phyloP scores from a whole-genome alignment of 2,329 filamentous ascomycete species.

The Pseudocercospora vitis region DNA sequence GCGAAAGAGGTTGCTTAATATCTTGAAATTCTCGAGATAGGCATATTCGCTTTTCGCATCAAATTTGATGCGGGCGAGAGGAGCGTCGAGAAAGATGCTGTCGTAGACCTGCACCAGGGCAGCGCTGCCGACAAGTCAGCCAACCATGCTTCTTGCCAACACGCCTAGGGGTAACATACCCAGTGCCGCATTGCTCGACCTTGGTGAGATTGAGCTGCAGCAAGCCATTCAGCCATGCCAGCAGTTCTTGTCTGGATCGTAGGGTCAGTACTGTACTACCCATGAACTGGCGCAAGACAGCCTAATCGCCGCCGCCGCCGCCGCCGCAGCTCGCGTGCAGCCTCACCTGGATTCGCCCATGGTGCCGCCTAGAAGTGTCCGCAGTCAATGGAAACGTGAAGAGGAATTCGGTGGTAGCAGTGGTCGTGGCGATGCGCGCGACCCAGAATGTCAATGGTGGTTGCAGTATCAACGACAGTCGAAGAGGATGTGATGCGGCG shows the following conservation, averaged over 20 bases:
- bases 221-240: constrained; percentile 96
- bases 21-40: constrained; percentile 98
- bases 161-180: constrained; percentile 59
- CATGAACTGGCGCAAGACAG: no score
- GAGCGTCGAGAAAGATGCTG: constrained; percentile 93
- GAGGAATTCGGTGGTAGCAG: neutral
- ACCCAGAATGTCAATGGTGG: no score
- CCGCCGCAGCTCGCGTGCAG: neutral
- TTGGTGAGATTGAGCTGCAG: constrained; percentile 97
- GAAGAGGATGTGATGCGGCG: no score
- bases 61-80: constrained; percentile 96
- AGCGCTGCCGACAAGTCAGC: constrained; percentile 59
- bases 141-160: constrained; percentile 7
- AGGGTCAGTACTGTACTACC: constrained; percentile 12
- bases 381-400: neutral
- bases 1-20: constrained; percentile 84
- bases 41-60: constrained; percentile 96
- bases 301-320: neutral
- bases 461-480: no score
- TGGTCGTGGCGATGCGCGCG: no score
- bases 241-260: constrained; percentile 80
- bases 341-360: constrained; percentile 30
- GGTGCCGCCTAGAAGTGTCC: constrained; percentile 6
- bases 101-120: constrained; percentile 97
- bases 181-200: constrained; percentile 98